Base-by-base conservation (phyloP, 2,329 filamentous ascomycete species). In the Fusarium xylarioides region DNA sequence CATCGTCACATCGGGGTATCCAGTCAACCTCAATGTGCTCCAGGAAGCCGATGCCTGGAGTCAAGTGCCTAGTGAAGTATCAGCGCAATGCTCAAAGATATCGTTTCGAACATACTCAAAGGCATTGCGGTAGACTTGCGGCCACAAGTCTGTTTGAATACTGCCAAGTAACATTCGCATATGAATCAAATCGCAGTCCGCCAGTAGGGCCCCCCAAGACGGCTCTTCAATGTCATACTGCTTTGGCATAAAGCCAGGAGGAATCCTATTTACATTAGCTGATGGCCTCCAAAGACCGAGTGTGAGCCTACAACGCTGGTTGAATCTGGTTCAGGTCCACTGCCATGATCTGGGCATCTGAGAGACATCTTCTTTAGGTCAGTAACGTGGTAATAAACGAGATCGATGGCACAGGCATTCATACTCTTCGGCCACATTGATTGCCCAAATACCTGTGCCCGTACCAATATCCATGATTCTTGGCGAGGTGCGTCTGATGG, bases 11-110 rank as follows among this genome's bases (percentile, higher is more conserved):
- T 57, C 90, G 90, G 23, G 94, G 94, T 53, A 88, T 85, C 81
- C 93, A 93, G 81, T 98, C 94, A 61, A 98, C 92, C 80, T 98
- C 95, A 53, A 97, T 89, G 75, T 97, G 94, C 82, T 98, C 95
- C 62, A 98, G 87, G 79, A 87, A 89, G 60, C 95, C 95, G 44
- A 85, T 87, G 4, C 91, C 91, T 3, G 94, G 94, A 75, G 90
- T 91, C 32, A 98, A 86, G 79, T 97, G 93, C 59, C 92, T 94
- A 53, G 44, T 44, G 34, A 52, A 35, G 32, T 49, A 46, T 78
- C 61, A 77, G 71, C 30, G 35, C 21, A 46, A 43, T 19, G n/a
- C n/a, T 49, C 32, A 28, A n/a, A 38, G 14, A 57, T 16, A 18
- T 28, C 28, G 37, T 18, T 52, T 14, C 7, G 19, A 23, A 81